Percentiles rank a stretch among this genome's conserved stretches.
These are phyloP conservation scores for Microdochium trichocladiopsis DNA, from an alignment of 2,329 filamentous ascomycete genomes.

Conservation along the genomic window DNA sequence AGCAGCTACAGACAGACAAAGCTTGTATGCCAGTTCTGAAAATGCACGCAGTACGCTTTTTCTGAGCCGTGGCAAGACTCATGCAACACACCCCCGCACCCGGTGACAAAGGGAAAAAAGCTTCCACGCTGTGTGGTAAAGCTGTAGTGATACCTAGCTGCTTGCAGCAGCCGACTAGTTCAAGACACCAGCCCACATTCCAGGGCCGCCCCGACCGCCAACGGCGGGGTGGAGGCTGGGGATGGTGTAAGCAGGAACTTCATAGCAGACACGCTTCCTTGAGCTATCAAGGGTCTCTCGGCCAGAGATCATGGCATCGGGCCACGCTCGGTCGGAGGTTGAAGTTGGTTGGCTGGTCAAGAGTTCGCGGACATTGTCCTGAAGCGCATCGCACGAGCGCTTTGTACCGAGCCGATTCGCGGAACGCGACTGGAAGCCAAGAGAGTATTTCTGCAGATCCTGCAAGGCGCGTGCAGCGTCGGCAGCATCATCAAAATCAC, in stretches of 20 bases:
- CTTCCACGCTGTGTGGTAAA: no score
- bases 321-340: slow-evolving; percentile 26
- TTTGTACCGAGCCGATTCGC: slow-evolving; percentile 12
- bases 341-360: slow-evolving; percentile 28
- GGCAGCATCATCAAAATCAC: slow-evolving; percentile 41
- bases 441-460: slow-evolving; percentile 48
- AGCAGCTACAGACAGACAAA: not conserved
- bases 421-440: slow-evolving; percentile 14
- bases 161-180: no score
- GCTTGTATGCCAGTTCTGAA: not conserved
- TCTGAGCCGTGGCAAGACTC: not conserved
- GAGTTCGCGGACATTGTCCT: slow-evolving; percentile 62
- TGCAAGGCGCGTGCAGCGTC: slow-evolving; percentile 53
- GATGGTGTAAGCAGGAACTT: slow-evolving; percentile 35
- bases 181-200: slow-evolving; percentile 62
- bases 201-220: slow-evolving; percentile 45
- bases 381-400: slow-evolving; percentile 35
- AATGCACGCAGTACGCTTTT: not conserved
- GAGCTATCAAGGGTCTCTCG: slow-evolving; percentile 37
- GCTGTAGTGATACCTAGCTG: no score
- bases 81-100: not conserved
- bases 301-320: slow-evolving; percentile 29
- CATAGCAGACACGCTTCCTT: slow-evolving; percentile 62
- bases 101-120: not conserved
- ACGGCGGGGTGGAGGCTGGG: slow-evolving; percentile 40